Base-by-base conservation (phyloP, 768 basidiomycete species). In the Termitomyces sp. region DNA sequence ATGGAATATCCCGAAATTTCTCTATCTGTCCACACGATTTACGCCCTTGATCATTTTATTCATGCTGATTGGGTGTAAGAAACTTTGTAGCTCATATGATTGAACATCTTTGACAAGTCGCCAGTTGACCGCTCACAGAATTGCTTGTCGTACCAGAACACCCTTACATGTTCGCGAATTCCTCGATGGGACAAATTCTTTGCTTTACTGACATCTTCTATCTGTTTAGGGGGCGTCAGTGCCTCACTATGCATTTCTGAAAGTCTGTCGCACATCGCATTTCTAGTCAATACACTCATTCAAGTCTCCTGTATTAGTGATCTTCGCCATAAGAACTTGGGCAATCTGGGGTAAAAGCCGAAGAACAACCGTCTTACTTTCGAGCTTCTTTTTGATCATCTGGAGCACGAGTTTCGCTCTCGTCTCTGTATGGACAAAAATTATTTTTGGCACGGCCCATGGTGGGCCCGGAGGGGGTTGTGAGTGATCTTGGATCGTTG, bases 251-350 rank as follows among this genome's bases (percentile, higher is more conserved):
- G 23, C 33, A 15, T 35, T 16, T 48, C 46, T 27, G 53, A 54
- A 32, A 20, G 53, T 54, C 16, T 25, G 53, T 41, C 15, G 10
- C 13, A 13, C 23, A 15, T 10, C 15, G 9, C 25, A 22, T 16
- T 12, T 9, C 29, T 6, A 40, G 9, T 16, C 11, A 5, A n/a
- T n/a, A n/a, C n/a, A n/a, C n/a, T n/a, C n/a, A n/a, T n/a, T n/a
- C n/a, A n/a, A n/a, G n/a, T 16, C 7, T 3, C 16, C 13, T 20
- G n/a, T n/a, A n/a, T n/a, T n/a, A 54, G 53, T 41, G 27, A 42
- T 54, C 40, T 54, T 54, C 22, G 53, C 53, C 7, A 29, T 54
- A 10, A 25, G 53, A 7, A 48, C 53, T 5, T 54, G 53, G 53
- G 53, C 53, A 12, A 46, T 54, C 16, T 54, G 45, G 46, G 38